These are phyloP conservation scores for Prunus padus DNA, from an alignment of 306 rosid genomes.

Conservation along the genomic window DNA sequence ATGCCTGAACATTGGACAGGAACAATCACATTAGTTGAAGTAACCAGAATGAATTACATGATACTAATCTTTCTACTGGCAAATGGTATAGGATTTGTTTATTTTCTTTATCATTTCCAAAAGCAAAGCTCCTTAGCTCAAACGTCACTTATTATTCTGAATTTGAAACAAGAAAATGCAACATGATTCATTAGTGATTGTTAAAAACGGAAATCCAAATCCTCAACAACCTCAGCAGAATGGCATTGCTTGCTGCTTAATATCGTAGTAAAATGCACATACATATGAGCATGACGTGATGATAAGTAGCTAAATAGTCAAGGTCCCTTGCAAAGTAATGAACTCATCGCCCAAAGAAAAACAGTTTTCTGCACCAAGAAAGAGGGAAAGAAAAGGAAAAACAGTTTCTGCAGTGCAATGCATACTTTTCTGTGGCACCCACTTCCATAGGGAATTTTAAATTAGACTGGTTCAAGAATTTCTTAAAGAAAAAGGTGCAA, in stretches of 20 bases:
- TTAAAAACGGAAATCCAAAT: not conserved
- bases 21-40: conserved; percentile 10
- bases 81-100: not conserved
- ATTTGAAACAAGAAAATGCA: not conserved
- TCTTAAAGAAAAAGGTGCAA: conserved; percentile 16
- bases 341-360: not conserved
- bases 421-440: conserved; percentile 4
- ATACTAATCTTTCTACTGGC: not conserved
- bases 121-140: not conserved
- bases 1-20: conserved; percentile 60
- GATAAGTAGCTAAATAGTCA: not conserved
- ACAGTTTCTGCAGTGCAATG: not conserved
- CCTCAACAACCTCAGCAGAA: not conserved
- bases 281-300: not conserved
- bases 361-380: conserved; percentile 7
- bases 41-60: conserved; percentile 23
- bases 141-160: not conserved
- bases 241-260: not conserved
- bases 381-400: not conserved
- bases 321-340: not conserved
- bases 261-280: not conserved
- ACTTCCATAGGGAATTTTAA: conserved; percentile 2
- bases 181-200: not conserved
- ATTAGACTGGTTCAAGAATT: not conserved
- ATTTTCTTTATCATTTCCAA: not conserved